phyloP scores from a whole-genome alignment of 352 stramenopile genomes.

The Phytophthora hibernalis region DNA sequence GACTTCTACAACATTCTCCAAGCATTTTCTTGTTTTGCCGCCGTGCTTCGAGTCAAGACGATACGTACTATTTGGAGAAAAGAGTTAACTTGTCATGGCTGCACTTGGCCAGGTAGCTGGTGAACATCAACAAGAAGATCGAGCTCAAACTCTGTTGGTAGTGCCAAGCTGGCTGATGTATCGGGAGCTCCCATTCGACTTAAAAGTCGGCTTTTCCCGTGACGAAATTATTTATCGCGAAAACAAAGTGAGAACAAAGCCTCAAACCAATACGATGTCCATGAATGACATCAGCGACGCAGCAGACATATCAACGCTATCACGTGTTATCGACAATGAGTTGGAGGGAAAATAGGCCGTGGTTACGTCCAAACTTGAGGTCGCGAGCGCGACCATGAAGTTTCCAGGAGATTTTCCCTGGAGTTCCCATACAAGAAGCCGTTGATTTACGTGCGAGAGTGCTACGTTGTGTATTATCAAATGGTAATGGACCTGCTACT shows the following conservation, averaged over 20 bases:
- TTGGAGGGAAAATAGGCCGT: too few species aligned
- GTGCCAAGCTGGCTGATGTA: conserved; percentile 18
- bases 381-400: background rate
- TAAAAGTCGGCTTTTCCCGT: too few species aligned
- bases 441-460: background rate
- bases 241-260: too few species aligned
- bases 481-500: background rate
- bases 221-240: too few species aligned
- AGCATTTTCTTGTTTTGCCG: conserved; percentile 27
- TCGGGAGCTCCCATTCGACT: too few species aligned
- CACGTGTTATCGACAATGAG: too few species aligned
- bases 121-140: background rate
- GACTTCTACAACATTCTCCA: conserved; percentile 17
- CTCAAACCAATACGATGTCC: too few species aligned
- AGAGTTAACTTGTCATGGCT: too few species aligned
- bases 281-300: too few species aligned
- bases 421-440: background rate
- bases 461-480: background rate
- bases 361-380: background rate
- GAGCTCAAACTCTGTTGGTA: conserved; percentile 6
- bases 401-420: background rate
- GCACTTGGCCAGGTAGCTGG: background rate
- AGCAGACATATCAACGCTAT: too few species aligned
- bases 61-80: too few species aligned
- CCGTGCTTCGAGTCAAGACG: conserved; percentile 15